Base-by-base conservation (phyloP, 441 rosid genomes). In the Bruguiera hainesii region DNA sequence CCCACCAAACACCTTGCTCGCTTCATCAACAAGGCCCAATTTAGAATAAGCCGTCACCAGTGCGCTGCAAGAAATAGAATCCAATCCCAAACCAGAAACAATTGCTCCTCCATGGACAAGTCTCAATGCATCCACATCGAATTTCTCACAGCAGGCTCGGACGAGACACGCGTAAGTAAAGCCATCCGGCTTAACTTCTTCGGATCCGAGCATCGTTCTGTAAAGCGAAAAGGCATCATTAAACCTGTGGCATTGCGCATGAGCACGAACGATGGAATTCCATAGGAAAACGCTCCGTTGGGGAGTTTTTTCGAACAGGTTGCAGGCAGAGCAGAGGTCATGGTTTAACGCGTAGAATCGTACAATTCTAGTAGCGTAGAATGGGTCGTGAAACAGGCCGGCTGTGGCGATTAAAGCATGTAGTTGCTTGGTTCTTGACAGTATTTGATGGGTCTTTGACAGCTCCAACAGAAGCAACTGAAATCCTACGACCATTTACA, bases 191-290 rank as follows among this genome's bases (percentile, higher is more conserved):
- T 53, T 80, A 19, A 69, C 80, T 55, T 76, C 80, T 55, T 76
- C 81, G 9, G 78, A 70, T 20, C 78, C 53, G 49, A 84, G 77
- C 96, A 91, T 91, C 21, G 9, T 60, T 23, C 64, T 64, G 56
- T 83, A 89, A 50, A 89, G 71, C 0, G 71, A 78, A 0, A 71
- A 66, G 8, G 85, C 82, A 25, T 63, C 76, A 35, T 55, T 30
- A 39, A 83, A 79, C 19, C 60, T 64, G 65, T 76, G 70, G n/a
- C 73, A 76, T 76, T 75, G 80, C 1, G 96, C 96, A 55, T 83
- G 80, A 63, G 89, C 92, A 28, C 96, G 89, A 71, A 94, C 83
- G 4, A 87, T 74, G 68, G 96, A 81, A 75, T 89, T 89, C 98
- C 96, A 91, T 28, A 89, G 87, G 79, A 82, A 91, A 71, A 94